phyloP scores from a whole-genome alignment of 225 moss, liverwort and hornwort genomes.

The Physcomitrellopsis africana region DNA sequence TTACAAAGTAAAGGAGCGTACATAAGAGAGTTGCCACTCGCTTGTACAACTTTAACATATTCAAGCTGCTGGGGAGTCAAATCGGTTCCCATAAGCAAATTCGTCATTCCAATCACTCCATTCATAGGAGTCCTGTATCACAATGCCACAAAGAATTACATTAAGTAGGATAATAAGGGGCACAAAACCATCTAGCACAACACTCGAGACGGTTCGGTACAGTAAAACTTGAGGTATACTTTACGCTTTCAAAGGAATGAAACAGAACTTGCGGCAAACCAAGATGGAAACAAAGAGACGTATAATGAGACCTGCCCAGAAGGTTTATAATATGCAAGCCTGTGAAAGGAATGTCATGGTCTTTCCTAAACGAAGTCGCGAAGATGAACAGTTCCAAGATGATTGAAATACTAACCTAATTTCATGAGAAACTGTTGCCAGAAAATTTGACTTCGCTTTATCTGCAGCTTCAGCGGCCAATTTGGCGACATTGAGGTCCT shows the following conservation, averaged over 20 bases:
- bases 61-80: conserved; percentile 79
- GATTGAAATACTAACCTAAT: conserved; percentile 52
- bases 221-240: not conserved
- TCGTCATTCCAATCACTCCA: conserved; percentile 97
- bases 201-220: not conserved
- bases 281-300: conserved; percentile 12
- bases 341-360: not conserved
- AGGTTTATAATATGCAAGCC: not conserved
- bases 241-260: not conserved
- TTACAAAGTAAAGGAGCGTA: conserved; percentile 25
- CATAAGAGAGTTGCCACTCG: conserved; percentile 84
- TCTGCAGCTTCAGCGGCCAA: conserved; percentile 79
- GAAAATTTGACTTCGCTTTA: conserved; percentile 83
- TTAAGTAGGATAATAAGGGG: conserved; percentile 13
- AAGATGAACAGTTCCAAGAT: too few species aligned
- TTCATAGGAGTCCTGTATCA: conserved; percentile 92
- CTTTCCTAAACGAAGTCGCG: not conserved
- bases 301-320: not conserved
- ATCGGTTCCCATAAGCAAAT: conserved; percentile 85
- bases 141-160: conserved; percentile 15
- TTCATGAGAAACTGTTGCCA: conserved; percentile 92
- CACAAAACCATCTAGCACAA: not conserved
- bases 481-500: conserved; percentile 73
- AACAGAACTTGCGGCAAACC: not conserved
- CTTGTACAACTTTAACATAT: conserved; percentile 89